These are phyloP conservation scores for Balakata baccata DNA, from an alignment of 345 rosid species.

Conservation along the genomic window DNA sequence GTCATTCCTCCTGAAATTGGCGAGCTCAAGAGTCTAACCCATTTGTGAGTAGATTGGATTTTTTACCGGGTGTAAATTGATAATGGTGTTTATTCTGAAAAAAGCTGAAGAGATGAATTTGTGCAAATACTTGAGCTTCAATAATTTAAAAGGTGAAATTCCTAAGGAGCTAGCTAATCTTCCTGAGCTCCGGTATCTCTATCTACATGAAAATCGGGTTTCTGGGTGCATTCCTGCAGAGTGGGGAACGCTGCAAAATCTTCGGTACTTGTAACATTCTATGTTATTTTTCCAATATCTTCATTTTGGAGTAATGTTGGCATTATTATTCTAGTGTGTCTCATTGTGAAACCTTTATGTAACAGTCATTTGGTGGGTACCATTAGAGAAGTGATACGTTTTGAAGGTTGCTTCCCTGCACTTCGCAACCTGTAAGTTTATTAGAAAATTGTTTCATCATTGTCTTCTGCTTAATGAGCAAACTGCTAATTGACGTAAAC, in stretches of 20 bases:
- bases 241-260: slow-evolving; percentile 65
- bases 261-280: slow-evolving; percentile 27
- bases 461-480: neutral
- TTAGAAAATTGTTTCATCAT: neutral
- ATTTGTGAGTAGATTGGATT: slow-evolving; percentile 55
- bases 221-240: slow-evolving; percentile 81
- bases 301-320: neutral
- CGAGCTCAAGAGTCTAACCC: slow-evolving; percentile 79
- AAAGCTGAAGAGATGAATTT: neutral
- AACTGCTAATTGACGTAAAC: neutral
- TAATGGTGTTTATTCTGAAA: neutral
- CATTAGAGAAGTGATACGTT: slow-evolving; percentile 78
- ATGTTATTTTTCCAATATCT: neutral
- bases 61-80: neutral
- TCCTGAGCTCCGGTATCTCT: slow-evolving; percentile 85
- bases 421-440: slow-evolving; percentile 79
- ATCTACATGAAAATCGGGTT: slow-evolving; percentile 90
- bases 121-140: slow-evolving; percentile 84
- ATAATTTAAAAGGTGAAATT: slow-evolving; percentile 88
- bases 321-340: neutral
- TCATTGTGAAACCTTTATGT: slow-evolving; percentile 2
- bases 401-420: slow-evolving; percentile 82
- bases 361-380: slow-evolving; percentile 95
- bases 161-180: slow-evolving; percentile 83
- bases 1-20: slow-evolving; percentile 87